Evolutionary conservation across 1,284 basidiomycete species (phyloP).

Genomic region (Tilletia walkeri): DNA sequence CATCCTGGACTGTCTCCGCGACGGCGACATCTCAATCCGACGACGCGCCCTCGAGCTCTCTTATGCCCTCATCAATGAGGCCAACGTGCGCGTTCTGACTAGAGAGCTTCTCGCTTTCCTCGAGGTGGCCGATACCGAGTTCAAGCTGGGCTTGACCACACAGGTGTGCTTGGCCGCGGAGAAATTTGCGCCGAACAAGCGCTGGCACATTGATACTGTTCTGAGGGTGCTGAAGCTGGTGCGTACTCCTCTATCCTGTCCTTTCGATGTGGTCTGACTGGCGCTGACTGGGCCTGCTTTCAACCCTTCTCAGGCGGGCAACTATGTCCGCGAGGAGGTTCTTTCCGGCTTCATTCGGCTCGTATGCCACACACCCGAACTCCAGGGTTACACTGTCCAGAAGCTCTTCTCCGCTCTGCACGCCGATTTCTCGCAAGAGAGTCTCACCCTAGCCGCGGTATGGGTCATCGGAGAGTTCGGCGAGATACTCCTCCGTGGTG

Average conservation of each 20-base stretch:
- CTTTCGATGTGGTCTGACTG: neutral
- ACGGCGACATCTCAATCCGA: conserved; percentile 97
- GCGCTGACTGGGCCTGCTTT: neutral
- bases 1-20: conserved; percentile 94
- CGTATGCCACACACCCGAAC: conserved; percentile 92
- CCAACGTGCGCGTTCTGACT: conserved; percentile 87
- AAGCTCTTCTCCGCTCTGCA: conserved; percentile 85
- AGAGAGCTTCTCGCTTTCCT: conserved; percentile 92
- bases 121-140: conserved; percentile 97
- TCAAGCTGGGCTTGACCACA: conserved; percentile 95
- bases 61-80: conserved; percentile 94
- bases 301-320: conserved; percentile 71
- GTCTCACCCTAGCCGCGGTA: conserved; percentile 83
- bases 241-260: conserved; percentile 29
- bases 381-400: conserved; percentile 92
- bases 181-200: conserved; percentile 91
- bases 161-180: conserved; percentile 96
- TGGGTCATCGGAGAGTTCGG: conserved; percentile 98
- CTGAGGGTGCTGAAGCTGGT: conserved; percentile 87
- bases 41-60: conserved; percentile 93
- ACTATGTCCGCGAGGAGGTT: conserved; percentile 96
- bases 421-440: conserved; percentile 92
- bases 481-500: conserved; percentile 81
- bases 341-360: conserved; percentile 91
- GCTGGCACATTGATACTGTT: conserved; percentile 99